Evolutionary conservation across 768 basidiomycete species (phyloP).

Genomic region (Boletus fagicola): DNA sequence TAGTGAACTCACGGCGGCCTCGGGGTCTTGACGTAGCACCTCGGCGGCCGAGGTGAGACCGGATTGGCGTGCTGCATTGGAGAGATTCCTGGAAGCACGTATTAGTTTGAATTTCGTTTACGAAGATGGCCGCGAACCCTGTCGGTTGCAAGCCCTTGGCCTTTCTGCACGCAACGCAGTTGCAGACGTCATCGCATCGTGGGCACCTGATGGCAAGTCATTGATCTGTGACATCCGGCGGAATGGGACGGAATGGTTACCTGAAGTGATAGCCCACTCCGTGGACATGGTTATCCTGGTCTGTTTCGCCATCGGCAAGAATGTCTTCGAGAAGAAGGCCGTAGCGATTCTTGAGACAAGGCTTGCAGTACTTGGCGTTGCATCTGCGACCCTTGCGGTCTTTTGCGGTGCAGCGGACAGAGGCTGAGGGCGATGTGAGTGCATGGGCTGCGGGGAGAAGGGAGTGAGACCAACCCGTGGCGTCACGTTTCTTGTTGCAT

Average conservation of each 20-base stretch:
- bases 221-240: slow-evolving; percentile 12
- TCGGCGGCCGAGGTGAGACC: slow-evolving; percentile 40
- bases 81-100: slow-evolving; percentile 35
- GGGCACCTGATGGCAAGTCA: slow-evolving; percentile 53
- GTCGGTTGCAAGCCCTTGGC: slow-evolving; percentile 56
- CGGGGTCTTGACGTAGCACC: slow-evolving; percentile 34
- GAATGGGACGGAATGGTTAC: slow-evolving; percentile 34
- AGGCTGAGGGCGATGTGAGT: slow-evolving; percentile 25
- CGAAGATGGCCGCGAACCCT: slow-evolving; percentile 43
- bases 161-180: slow-evolving; percentile 65
- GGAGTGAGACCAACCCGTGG: slow-evolving; percentile 38
- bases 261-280: slow-evolving; percentile 48
- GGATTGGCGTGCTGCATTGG: slow-evolving; percentile 36
- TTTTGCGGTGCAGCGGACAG: slow-evolving; percentile 39
- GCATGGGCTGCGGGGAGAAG: background rate
- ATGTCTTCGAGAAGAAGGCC: slow-evolving; percentile 42
- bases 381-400: slow-evolving; percentile 43
- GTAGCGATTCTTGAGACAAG: slow-evolving; percentile 70
- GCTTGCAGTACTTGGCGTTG: slow-evolving; percentile 56
- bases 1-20: slow-evolving; percentile 28
- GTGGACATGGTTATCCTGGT: slow-evolving; percentile 27
- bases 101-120: slow-evolving; percentile 10
- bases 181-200: slow-evolving; percentile 63
- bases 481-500: slow-evolving; percentile 61
- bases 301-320: slow-evolving; percentile 37